A percentile compares a stretch with the other conserved stretches of the same genome.
These are phyloP conservation scores for Coccomyxa subellipsoidea DNA, from an alignment of 163 green algal species.

Conservation along the genomic window DNA sequence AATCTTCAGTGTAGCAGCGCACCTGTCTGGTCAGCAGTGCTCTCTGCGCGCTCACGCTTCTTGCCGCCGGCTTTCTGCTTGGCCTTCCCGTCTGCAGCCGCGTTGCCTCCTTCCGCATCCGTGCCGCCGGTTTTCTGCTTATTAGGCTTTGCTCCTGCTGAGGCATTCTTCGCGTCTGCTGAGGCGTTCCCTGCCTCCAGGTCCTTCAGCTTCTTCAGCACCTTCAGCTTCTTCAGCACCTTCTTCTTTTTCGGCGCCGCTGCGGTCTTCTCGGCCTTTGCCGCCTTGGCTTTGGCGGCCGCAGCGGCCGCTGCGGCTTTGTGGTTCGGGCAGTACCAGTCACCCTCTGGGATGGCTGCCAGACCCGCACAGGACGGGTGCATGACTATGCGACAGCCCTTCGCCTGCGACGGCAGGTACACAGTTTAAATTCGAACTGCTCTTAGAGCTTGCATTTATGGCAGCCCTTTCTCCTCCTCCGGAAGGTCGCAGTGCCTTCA, in stretches of 20 bases:
- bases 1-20: too few relatives aligned
- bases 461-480: too few relatives aligned
- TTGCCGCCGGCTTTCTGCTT: background rate
- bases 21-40: too few relatives aligned
- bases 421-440: background rate
- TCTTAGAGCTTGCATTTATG: background rate
- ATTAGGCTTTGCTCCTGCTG: too few relatives aligned
- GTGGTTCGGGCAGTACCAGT: conserved; percentile 21
- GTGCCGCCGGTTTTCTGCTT: too few relatives aligned
- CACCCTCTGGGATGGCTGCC: conserved; percentile 12
- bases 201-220: background rate
- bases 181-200: background rate
- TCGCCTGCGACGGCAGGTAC: background rate
- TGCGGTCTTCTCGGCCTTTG: background rate
- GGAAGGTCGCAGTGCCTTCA: too few relatives aligned
- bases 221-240: conserved; percentile 5
- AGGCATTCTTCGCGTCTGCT: background rate
- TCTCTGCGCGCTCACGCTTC: background rate
- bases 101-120: background rate
- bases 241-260: background rate
- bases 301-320: background rate
- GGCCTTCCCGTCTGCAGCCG: background rate
- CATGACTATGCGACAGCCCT: conserved; percentile 17
- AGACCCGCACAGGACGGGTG: conserved; percentile 17
- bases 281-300: background rate